Evolutionary conservation across 257 asterid genomes (phyloP).

Genomic region (Ligustrum vulgare): DNA sequence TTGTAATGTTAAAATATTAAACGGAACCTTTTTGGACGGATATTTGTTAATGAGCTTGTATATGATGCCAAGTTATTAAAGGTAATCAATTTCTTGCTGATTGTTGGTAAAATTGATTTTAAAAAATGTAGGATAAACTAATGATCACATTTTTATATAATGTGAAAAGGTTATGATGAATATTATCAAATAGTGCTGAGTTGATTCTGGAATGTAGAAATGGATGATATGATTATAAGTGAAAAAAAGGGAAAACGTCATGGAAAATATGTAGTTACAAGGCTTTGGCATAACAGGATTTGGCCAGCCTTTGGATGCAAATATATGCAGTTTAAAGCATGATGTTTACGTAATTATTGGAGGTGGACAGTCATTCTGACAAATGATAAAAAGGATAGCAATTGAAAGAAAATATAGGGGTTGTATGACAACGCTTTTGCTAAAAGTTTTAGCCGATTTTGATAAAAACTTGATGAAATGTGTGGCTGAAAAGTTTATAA

Average conservation of each 20-base stretch:
- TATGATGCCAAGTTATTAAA: not conserved
- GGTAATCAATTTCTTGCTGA: constrained; percentile 4
- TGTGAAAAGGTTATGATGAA: not conserved
- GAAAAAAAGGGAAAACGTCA: not conserved
- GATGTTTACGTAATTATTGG: not conserved
- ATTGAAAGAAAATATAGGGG: not conserved
- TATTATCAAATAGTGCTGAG: not conserved
- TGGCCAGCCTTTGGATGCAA: not conserved
- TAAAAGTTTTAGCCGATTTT: too few species aligned
- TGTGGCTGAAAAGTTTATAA: too few species aligned
- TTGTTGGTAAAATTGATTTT: not conserved
- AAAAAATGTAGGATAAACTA: not conserved
- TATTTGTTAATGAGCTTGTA: not conserved
- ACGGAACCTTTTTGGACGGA: too few species aligned
- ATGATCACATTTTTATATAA: not conserved
- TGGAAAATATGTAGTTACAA: not conserved
- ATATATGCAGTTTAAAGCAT: not conserved
- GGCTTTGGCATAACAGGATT: not conserved
- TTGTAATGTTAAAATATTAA: too few species aligned
- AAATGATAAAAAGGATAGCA: constrained; percentile 4
- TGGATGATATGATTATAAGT: not conserved
- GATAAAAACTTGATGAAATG: too few species aligned
- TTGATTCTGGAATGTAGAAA: not conserved
- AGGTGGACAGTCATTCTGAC: not conserved
- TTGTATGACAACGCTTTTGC: too few species aligned